Evolutionary conservation across 2,329 filamentous ascomycete genomes (phyloP).

Genomic region (Xylaria sp.): DNA sequence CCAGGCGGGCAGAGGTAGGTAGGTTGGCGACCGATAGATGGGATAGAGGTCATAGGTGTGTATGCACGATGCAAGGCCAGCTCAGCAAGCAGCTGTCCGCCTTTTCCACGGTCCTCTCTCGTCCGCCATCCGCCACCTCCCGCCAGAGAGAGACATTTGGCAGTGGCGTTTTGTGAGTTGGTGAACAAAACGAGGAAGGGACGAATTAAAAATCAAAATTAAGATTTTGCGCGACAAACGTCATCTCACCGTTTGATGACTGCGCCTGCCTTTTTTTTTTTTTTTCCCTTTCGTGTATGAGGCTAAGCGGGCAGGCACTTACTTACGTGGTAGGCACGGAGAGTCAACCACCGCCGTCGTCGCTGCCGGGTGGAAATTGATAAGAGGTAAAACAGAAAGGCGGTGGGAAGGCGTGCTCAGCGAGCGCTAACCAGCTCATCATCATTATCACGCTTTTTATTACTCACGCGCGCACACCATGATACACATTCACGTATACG

Average conservation of each 20-base stretch:
- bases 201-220: not conserved
- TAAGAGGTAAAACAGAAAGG: constrained; percentile 11
- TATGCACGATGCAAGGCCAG: constrained; percentile 40
- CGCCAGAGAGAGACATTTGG: constrained; percentile 19
- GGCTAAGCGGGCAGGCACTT: no score
- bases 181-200: not conserved
- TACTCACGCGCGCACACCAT: not conserved
- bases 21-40: not conserved
- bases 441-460: constrained; percentile 3
- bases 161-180: constrained; percentile 21
- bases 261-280: not conserved
- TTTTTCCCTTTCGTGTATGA: no score
- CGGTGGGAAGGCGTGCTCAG: constrained; percentile 12
- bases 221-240: not conserved
- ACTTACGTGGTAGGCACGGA: not conserved
- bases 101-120: constrained; percentile 14
- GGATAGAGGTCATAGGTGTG: constrained; percentile 30
- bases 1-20: not conserved
- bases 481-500: not conserved
- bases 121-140: constrained; percentile 2
- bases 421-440: constrained; percentile 12
- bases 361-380: not conserved
- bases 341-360: not conserved
- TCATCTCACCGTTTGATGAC: not conserved
- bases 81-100: constrained; percentile 30